phyloP scores from a whole-genome alignment of 805 yeast species.

The Metschnikowia dekortorum region DNA sequence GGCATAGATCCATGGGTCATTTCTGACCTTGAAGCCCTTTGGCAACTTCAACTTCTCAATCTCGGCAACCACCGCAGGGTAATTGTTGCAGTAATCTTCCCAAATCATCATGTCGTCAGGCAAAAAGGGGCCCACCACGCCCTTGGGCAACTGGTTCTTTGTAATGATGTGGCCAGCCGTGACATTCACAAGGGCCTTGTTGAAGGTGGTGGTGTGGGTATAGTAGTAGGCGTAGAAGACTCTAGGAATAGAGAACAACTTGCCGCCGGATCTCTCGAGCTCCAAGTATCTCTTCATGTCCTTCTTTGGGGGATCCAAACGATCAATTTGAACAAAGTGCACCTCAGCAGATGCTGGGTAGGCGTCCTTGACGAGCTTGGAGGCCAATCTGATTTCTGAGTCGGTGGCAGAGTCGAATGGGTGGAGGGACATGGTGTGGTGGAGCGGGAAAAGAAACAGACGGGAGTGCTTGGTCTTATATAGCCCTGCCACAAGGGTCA shows the following conservation, averaged over 20 bases:
- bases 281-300: slow-evolving; percentile 64
- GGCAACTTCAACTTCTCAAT: slow-evolving; percentile 66
- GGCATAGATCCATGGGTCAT: slow-evolving; percentile 87
- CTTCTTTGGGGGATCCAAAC: slow-evolving; percentile 74
- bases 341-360: slow-evolving; percentile 49
- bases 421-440: slow-evolving; percentile 27
- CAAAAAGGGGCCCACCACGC: slow-evolving; percentile 66
- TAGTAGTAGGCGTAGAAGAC: slow-evolving; percentile 66
- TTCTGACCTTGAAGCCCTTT: slow-evolving; percentile 47
- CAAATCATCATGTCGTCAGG: slow-evolving; percentile 57
- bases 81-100: slow-evolving; percentile 47
- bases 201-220: slow-evolving; percentile 47
- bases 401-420: slow-evolving; percentile 61
- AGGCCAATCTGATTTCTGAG: slow-evolving; percentile 51
- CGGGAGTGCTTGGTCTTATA: background rate
- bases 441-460: background rate
- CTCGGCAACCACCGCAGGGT: slow-evolving; percentile 60
- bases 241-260: slow-evolving; percentile 61
- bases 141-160: slow-evolving; percentile 51
- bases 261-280: slow-evolving; percentile 50
- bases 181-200: slow-evolving; percentile 70
- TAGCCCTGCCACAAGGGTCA: background rate
- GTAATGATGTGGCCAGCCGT: slow-evolving; percentile 59
- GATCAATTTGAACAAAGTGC: slow-evolving; percentile 64
- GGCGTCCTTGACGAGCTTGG: slow-evolving; percentile 58